Percentiles rank a stretch among this genome's conserved stretches.
These are phyloP conservation scores for Umbelopsis sp. DNA, from an alignment of 192 early-diverging fungal genomes.

Conservation along the genomic window DNA sequence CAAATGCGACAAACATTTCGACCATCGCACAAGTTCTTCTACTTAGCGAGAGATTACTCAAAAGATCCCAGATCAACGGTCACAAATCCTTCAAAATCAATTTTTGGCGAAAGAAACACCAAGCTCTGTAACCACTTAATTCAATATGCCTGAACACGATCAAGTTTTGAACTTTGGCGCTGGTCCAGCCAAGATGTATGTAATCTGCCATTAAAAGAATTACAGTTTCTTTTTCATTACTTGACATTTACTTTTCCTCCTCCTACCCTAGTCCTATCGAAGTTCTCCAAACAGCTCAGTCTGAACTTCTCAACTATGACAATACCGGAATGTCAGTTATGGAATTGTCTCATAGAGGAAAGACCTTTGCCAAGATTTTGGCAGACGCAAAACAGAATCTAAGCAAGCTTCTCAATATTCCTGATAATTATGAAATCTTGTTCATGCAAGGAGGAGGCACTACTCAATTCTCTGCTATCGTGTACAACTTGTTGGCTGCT, in stretches of 20 bases:
- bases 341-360: conserved; percentile 94
- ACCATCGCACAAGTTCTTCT: no score
- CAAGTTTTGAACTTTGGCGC: conserved; percentile 82
- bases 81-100: neutral
- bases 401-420: conserved; percentile 73
- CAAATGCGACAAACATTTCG: no score
- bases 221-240: neutral
- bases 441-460: conserved; percentile 97
- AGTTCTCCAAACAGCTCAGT: conserved; percentile 84
- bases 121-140: neutral
- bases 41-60: no score
- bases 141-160: conserved; percentile 12
- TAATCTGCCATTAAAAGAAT: neutral
- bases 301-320: conserved; percentile 81
- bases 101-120: no score
- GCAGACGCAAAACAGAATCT: conserved; percentile 74
- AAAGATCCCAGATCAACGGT: no score
- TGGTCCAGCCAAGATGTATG: conserved; percentile 84
- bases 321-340: conserved; percentile 88
- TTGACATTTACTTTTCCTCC: neutral
- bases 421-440: conserved; percentile 86
- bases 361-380: conserved; percentile 77
- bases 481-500: conserved; percentile 86
- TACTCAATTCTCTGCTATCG: conserved; percentile 87
- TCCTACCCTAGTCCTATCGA: conserved; percentile 51